Percentiles rank a stretch among this genome's conserved stretches.
These are phyloP conservation scores for Jatropha curcas DNA, from an alignment of 345 rosid species.

Conservation along the genomic window DNA sequence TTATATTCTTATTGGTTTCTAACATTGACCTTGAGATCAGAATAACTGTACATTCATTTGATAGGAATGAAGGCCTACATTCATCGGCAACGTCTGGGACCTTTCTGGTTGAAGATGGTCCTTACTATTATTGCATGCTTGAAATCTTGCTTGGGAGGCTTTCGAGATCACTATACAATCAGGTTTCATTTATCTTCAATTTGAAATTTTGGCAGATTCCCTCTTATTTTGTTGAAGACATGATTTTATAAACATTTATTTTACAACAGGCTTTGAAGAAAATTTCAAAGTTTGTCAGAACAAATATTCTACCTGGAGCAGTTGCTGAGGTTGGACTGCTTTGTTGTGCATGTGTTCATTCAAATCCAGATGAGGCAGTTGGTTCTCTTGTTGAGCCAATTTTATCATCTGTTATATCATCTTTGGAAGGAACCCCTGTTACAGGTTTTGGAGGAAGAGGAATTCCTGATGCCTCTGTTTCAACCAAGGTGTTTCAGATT, in stretches of 20 bases:
- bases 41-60: conserved; percentile 22
- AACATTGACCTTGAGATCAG: neutral
- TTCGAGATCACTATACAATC: conserved; percentile 77
- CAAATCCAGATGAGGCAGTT: conserved; percentile 93
- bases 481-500: conserved; percentile 61
- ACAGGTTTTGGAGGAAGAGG: conserved; percentile 93
- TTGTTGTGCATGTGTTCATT: conserved; percentile 95
- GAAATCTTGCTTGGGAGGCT: conserved; percentile 93
- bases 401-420: conserved; percentile 70
- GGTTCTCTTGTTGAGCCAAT: conserved; percentile 83
- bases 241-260: conserved; percentile 14
- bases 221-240: neutral
- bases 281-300: conserved; percentile 86
- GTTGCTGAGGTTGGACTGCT: conserved; percentile 98
- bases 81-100: conserved; percentile 93
- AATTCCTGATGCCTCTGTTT: conserved; percentile 41
- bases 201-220: neutral
- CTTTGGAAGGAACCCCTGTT: conserved; percentile 81
- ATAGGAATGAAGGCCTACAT: conserved; percentile 89
- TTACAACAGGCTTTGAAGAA: conserved; percentile 82
- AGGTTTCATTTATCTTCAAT: conserved; percentile 50
- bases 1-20: neutral
- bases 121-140: conserved; percentile 95
- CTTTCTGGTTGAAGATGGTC: conserved; percentile 97
- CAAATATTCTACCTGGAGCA: conserved; percentile 98